Evolutionary conservation across 208 protist genomes (phyloP).

Genomic region (Trypanosoma congolense): DNA sequence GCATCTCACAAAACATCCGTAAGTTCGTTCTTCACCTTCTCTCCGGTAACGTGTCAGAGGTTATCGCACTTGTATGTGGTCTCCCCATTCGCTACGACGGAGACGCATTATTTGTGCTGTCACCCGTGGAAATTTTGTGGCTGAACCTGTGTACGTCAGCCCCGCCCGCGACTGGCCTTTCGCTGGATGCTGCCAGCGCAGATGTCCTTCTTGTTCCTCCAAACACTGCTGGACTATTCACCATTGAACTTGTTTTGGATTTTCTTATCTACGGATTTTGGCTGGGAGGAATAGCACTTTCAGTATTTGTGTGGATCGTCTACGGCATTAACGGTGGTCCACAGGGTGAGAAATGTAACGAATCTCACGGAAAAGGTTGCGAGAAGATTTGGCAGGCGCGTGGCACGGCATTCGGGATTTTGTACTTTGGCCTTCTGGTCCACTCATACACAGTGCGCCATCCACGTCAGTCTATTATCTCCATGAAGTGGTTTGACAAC

Average conservation of each 20-base stretch:
- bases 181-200: conserved; percentile 60
- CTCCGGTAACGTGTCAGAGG: conserved; percentile 85
- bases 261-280: conserved; percentile 81
- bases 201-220: conserved; percentile 81
- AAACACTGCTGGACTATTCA: conserved; percentile 77
- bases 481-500: conserved; percentile 87
- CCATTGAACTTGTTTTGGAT: conserved; percentile 73
- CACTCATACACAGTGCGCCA: conserved; percentile 89
- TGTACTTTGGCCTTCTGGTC: conserved; percentile 85
- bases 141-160: conserved; percentile 87
- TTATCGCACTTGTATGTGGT: conserved; percentile 84
- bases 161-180: conserved; percentile 73
- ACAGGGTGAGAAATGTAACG: conserved; percentile 62
- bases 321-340: conserved; percentile 65
- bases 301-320: conserved; percentile 55
- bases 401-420: conserved; percentile 71
- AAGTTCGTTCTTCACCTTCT: conserved; percentile 90
- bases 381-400: conserved; percentile 66
- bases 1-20: conserved; percentile 80
- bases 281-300: conserved; percentile 58
- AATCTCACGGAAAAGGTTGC: conserved; percentile 36
- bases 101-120: conserved; percentile 73
- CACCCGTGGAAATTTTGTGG: conserved; percentile 91
- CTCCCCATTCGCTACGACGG: conserved; percentile 67
- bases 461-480: conserved; percentile 63